Evolutionary conservation across 1,284 basidiomycete species (phyloP), one percentile per base, ranked within the genome.

Genomic region (Pseudomicrostroma phylloplanum): DNA sequence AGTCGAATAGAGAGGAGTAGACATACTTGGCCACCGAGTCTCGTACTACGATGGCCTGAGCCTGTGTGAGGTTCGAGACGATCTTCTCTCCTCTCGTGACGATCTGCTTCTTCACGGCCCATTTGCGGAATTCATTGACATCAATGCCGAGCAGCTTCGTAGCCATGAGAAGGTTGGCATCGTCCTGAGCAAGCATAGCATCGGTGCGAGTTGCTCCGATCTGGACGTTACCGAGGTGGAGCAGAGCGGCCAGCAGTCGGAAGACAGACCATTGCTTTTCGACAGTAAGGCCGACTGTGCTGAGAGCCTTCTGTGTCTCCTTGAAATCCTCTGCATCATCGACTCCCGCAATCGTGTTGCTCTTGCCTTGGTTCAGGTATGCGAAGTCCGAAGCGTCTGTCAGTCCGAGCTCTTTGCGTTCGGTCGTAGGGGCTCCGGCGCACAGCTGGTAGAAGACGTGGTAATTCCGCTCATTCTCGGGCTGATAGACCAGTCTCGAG

Each of bases 401-500:
- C 51, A 99, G 84, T 6, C 90, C 92, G 48, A 98, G 86, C 73
- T 96, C 91, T 80, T 96, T 96, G 55, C 91, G 87, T 78, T 98
- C 94, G 78, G 96, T 94, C 25, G 89, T 83, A 1, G 94, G 93
- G 3, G 92, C 92, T 59, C 96, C 96, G 1, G 94, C 90, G 72
- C 94, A 92, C n/a, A 99, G 83, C 80, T 99, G 96, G 81, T 99
- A 98, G 83, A 99, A 99, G 76, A 99, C 96, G 81, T 99, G 96
- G 80, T 98, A 99, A 81, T 98, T 99, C 62, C 96, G 88, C 81
- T 99, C 96, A 12, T 56, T 60, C 13, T 40, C 54, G 17, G 96
- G 93, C 81, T 98, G 96, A 81, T 96, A 97, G 60, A 96, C 93
- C 67, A 99, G 88, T 68, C 96, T 88, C 8, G 41, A 73, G 62